A percentile compares a stretch with the other conserved stretches of the same genome.
Conservation (phyloP, 2,329 filamentous ascomycete species). For the Chaetomium sp. region DNA sequence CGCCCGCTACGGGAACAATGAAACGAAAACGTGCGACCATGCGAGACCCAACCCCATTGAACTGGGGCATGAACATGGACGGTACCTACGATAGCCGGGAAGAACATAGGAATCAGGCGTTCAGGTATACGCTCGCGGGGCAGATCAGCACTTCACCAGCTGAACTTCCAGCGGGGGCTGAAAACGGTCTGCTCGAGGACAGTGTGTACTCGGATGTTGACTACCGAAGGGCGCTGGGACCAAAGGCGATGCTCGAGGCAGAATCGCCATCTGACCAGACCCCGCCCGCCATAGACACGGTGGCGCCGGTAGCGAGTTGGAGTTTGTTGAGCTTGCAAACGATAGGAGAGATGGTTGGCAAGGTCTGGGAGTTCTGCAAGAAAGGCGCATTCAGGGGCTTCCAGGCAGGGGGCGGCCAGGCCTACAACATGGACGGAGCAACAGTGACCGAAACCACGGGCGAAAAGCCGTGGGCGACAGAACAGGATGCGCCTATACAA, state of each 20-base stretch:
- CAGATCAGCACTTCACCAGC: constrained; percentile 44
- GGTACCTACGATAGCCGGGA: constrained; percentile 22
- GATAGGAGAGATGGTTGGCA: constrained; percentile 63
- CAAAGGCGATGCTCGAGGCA: constrained; percentile 35
- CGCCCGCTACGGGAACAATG: constrained; percentile 26
- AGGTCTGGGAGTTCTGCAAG: constrained; percentile 80
- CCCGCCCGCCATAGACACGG: constrained; percentile 21
- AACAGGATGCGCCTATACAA: constrained; percentile 27
- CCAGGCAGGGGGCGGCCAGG: constrained; percentile 72
- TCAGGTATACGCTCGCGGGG: constrained; percentile 46
- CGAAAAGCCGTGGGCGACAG: constrained; percentile 23
- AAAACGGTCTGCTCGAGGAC: constrained; percentile 39
- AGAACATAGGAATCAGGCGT: constrained; percentile 18
- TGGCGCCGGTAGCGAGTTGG: constrained; percentile 37
- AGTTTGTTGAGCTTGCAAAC: constrained; percentile 53
- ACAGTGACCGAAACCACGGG: constrained; percentile 22
- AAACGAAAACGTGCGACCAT: constrained; percentile 48
- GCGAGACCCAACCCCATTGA: constrained; percentile 31
- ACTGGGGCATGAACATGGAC: constrained; percentile 29
- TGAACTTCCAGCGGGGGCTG: constrained; percentile 26
- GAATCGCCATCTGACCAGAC: constrained; percentile 30
- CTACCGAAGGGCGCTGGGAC: constrained; percentile 47
- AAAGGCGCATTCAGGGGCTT: constrained; percentile 72
- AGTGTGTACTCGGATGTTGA: constrained; percentile 52
- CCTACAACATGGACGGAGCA: constrained; percentile 51